These are phyloP conservation scores for Sporothrix pallida DNA, from an alignment of 2,329 filamentous ascomycete species.

Conservation along the genomic window DNA sequence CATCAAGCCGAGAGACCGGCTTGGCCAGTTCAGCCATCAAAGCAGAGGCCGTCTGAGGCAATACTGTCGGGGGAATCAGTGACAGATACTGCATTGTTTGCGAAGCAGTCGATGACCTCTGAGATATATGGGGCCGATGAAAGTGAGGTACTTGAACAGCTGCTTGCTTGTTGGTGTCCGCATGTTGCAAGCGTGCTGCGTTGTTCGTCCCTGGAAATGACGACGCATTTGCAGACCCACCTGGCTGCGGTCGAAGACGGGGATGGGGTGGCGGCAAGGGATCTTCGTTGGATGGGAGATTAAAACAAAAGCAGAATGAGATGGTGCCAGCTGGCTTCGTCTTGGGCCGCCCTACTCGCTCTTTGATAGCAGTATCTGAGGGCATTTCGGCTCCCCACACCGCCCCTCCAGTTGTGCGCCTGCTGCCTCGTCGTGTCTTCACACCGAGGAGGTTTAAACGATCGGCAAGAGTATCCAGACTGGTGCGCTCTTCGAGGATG, in stretches of 20 bases:
- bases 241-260: slow-evolving; percentile 54
- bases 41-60: slow-evolving; percentile 70
- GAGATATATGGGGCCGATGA: slow-evolving; percentile 35
- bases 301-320: slow-evolving; percentile 60
- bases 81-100: slow-evolving; percentile 60
- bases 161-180: neutral
- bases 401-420: slow-evolving; percentile 32
- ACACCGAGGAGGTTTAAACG: slow-evolving; percentile 76
- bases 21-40: slow-evolving; percentile 78
- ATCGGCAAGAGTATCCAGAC: slow-evolving; percentile 85
- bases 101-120: slow-evolving; percentile 41
- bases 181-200: neutral
- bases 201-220: neutral
- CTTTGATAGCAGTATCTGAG: neutral
- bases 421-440: slow-evolving; percentile 42
- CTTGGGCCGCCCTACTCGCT: neutral
- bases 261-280: slow-evolving; percentile 51
- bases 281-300: slow-evolving; percentile 54
- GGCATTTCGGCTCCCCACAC: too few species aligned
- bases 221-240: slow-evolving; percentile 45
- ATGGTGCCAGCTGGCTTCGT: neutral
- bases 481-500: slow-evolving; percentile 70
- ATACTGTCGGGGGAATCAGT: slow-evolving; percentile 71
- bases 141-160: slow-evolving; percentile 25
- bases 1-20: slow-evolving; percentile 74